phyloP scores from a whole-genome alignment of 208 protist species.

The Leishmania braziliensis region DNA sequence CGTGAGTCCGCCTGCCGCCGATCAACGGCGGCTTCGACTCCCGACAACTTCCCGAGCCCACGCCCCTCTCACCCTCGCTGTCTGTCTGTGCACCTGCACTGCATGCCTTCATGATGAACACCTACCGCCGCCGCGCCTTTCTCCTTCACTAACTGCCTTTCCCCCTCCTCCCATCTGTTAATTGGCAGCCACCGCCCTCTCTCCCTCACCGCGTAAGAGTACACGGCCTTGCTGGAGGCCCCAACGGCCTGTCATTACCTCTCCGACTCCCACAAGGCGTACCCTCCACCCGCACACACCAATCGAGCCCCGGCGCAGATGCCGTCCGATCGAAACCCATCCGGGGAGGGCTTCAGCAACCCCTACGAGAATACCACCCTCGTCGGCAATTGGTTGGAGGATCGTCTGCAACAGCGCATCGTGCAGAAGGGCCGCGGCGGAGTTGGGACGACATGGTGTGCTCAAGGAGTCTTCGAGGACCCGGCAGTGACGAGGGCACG shows the following conservation, averaged over 20 bases:
- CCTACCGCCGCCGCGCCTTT: too few relatives aligned
- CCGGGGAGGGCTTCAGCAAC: conserved; percentile 46
- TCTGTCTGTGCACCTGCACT: background rate
- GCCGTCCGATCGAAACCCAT: background rate
- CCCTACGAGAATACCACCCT: conserved; percentile 68
- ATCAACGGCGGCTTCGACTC: background rate
- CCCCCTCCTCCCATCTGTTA: too few relatives aligned
- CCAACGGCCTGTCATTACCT: too few relatives aligned
- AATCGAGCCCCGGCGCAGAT: background rate
- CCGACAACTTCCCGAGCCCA: too few relatives aligned
- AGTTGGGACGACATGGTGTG: conserved; percentile 1
- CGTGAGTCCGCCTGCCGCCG: too few relatives aligned
- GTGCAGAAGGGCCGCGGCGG: background rate
- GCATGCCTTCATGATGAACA: background rate
- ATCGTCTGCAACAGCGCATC: conserved; percentile 26
- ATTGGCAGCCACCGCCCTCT: too few relatives aligned
- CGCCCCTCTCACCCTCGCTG: too few relatives aligned
- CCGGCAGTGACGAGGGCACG: conserved; percentile 8
- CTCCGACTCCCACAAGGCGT: too few relatives aligned
- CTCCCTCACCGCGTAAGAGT: too few relatives aligned
- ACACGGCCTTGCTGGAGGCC: too few relatives aligned
- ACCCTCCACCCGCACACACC: background rate
- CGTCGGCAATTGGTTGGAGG: conserved; percentile 75
- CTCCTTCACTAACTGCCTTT: too few relatives aligned
- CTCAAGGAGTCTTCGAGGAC: conserved; percentile 18